Base-by-base conservation (phyloP, 2,329 filamentous ascomycete species). In the Pleurostoma richardsiae region DNA sequence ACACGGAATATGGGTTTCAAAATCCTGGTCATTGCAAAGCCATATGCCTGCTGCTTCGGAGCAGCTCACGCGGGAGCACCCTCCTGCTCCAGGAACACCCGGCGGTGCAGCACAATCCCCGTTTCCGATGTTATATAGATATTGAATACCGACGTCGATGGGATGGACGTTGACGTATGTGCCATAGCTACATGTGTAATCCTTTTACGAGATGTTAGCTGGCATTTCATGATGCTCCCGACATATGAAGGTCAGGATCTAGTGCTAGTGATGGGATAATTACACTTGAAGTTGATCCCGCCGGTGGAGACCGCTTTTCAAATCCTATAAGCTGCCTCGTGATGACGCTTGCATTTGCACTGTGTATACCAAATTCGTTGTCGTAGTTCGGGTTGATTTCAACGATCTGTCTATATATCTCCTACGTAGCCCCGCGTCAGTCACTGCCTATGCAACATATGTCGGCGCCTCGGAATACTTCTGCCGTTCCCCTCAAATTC, bases 361-460 rank as follows among this genome's bases (percentile, higher is more conserved):
- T 52, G 29, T 52, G 40, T 11, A 51, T 6, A 19, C 52, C 50
- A n/a, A 52, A 7, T n/a, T 54, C 50, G 10, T 41, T 41, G 30
- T 52, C 52, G 10, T 54, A 54, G 33, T 51, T 46, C 8, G 50
- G 50, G 11, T 49, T 54, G 3, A 52, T 47, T 38, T 5, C 27
- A 4, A 50, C 44, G 19, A 54, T 52, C 30, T 44, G 19, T 10
- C 31, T 36, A 27, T 54, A 54, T n/a, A 54, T 54, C 6, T 51
- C 50, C 52, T 52, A 19, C 19, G 10, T n/a, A 10, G 28, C 29
- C 10, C 28, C 6, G 6, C 26, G 28, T 30, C 8, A 26, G 10
- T 42, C 19, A 19, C 19, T 19, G 19, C 19, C 19, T 19, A 19
- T 19, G 19, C 19, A 19, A 19, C 19, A 19, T 19, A 45, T 44